Base-by-base conservation (phyloP, 2,329 filamentous ascomycete species). In the Lecanoromycetidae sp. region DNA sequence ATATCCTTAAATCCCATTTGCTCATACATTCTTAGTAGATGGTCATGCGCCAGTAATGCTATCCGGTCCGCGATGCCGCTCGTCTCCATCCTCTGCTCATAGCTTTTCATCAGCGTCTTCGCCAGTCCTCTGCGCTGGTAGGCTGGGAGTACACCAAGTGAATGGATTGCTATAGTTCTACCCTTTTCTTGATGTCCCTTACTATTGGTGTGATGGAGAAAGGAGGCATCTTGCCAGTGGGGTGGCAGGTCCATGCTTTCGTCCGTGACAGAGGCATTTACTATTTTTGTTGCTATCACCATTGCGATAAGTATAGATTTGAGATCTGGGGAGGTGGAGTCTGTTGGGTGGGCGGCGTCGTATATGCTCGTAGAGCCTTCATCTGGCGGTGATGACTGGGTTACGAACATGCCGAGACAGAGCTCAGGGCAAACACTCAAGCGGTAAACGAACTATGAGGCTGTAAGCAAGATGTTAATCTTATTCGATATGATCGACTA, bases 391-490 rank as follows among this genome's bases (percentile, higher is more conserved):
- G 72, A 66, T 19, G 68, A 61, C 12, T 76, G 71, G 12, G 78
- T 82, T 54, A 82, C 84, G 68, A 90, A 94, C 46, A 94, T 66
- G 23, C 87, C 88, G 44, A 88, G 70, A 61, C 77, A 82, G 46
- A 94, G 74, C 58, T 88, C 83, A 32, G 83, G 80, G 61, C 83
- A 88, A 58, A 71, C 74, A 22, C 72, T 75, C 22, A 94, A 75
- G 52, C 86, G 82, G 64, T 93, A 93, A 48, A 75, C 67, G 58
- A 91, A 78, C 84, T 90, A 19, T 22, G 19, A 22, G 27, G 20
- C 20, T 6, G 39, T 51, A 22, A 51, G 49, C 40, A 32, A 22
- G 5, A n/a, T n/a, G n/a, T n/a, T n/a, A n/a, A n/a, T n/a, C n/a
- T n/a, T n/a, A n/a, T n/a, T n/a, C n/a, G n/a, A n/a, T n/a, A n/a